These are phyloP conservation scores for Paulownia fortunei DNA, from an alignment of 257 asterid genomes.

Conservation along the genomic window DNA sequence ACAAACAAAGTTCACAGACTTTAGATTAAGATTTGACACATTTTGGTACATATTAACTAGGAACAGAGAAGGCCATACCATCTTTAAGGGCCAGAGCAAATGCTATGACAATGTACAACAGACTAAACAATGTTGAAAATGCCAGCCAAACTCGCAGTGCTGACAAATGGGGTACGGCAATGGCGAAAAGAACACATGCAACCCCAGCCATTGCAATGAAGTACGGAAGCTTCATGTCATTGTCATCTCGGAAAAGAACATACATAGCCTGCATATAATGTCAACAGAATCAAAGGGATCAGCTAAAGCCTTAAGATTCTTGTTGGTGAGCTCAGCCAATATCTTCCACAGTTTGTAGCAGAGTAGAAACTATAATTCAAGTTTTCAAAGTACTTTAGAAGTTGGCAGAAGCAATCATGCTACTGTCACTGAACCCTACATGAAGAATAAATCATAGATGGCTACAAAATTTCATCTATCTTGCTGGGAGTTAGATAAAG, in stretches of 20 bases:
- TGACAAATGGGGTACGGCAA: slow-evolving; percentile 84
- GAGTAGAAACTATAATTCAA: neutral
- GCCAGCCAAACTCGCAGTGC: slow-evolving; percentile 85
- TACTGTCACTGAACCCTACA: neutral
- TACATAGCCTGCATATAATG: slow-evolving; percentile 67
- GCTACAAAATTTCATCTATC: neutral
- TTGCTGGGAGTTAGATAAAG: neutral
- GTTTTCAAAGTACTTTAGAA: neutral
- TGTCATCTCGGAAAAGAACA: slow-evolving; percentile 68
- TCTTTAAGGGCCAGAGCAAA: slow-evolving; percentile 74
- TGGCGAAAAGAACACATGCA: slow-evolving; percentile 81
- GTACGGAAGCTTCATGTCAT: slow-evolving; percentile 73
- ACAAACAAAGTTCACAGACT: neutral
- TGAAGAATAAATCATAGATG: neutral
- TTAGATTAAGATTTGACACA: neutral
- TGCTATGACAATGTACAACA: slow-evolving; percentile 67
- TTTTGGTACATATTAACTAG: neutral
- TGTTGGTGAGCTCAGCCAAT: neutral
- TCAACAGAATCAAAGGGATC: slow-evolving; percentile 7
- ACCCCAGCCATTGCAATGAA: slow-evolving; percentile 75
- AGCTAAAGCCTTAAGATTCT: neutral
- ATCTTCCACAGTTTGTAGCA: slow-evolving; percentile 8
- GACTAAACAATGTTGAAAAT: slow-evolving; percentile 74
- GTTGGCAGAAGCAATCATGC: neutral
- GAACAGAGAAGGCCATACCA: slow-evolving; percentile 52